Evolutionary conservation across 495 filamentous ascomycete genomes (phyloP).

Genomic region (Penicillium ucsense): DNA sequence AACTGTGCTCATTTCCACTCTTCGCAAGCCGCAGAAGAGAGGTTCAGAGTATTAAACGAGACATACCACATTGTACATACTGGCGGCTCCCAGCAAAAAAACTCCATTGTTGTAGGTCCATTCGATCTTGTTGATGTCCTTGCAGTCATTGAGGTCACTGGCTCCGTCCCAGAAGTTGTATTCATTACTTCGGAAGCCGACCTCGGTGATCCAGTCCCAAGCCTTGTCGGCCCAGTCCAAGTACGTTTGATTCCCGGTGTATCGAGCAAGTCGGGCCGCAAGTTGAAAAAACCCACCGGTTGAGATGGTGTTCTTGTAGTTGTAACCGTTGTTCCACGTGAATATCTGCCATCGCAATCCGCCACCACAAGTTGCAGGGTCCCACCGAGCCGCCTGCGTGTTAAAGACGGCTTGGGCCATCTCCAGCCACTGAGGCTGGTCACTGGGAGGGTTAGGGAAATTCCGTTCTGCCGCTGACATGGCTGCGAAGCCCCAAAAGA

Average conservation of each 20-base stretch:
- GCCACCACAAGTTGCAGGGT: conserved; percentile 54
- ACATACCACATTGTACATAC: conserved; percentile 32
- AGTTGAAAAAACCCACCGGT: conserved; percentile 78
- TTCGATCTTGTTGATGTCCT: conserved; percentile 22
- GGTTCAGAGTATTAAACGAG: not conserved
- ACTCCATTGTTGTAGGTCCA: conserved; percentile 33
- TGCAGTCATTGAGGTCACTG: conserved; percentile 38
- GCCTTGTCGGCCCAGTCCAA: conserved; percentile 62
- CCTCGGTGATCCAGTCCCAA: conserved; percentile 59
- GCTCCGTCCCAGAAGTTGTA: conserved; percentile 60
- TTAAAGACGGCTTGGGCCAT: conserved; percentile 79
- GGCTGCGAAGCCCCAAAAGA: conserved; percentile 75
- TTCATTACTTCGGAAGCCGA: conserved; percentile 52
- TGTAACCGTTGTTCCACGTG: conserved; percentile 65
- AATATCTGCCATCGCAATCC: conserved; percentile 83
- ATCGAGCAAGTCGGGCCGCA: conserved; percentile 62
- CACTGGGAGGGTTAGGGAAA: conserved; percentile 47
- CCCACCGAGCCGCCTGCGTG: conserved; percentile 62
- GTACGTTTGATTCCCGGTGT: conserved; percentile 72
- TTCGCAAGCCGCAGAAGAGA: no score
- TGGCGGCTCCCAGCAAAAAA: conserved; percentile 28
- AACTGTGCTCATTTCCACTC: no score
- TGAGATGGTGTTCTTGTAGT: conserved; percentile 74
- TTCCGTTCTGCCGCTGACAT: conserved; percentile 75
- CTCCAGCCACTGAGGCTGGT: conserved; percentile 63